Percentiles rank a stretch among this genome's conserved stretches.
phyloP scores from a whole-genome alignment of 2,329 filamentous ascomycete genomes.

The Macrophomina pseudophaseolina region DNA sequence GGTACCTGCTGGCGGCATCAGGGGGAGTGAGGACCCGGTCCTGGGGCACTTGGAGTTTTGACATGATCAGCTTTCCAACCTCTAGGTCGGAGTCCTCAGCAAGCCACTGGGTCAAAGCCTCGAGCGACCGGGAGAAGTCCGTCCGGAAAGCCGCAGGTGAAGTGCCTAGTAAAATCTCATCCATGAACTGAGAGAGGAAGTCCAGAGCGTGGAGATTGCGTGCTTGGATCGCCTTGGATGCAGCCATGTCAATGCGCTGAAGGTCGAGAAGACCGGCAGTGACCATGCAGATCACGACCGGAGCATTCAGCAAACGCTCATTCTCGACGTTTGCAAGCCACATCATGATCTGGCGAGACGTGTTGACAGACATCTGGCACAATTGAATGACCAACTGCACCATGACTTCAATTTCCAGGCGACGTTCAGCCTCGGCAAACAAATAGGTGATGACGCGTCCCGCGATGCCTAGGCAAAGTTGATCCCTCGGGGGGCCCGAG shows the following conservation, averaged over 20 bases:
- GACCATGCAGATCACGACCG: conserved; percentile 65
- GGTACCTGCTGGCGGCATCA: conserved; percentile 69
- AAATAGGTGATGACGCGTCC: conserved; percentile 62
- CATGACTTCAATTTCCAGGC: conserved; percentile 67
- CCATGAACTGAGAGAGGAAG: conserved; percentile 79
- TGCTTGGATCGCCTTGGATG: conserved; percentile 73
- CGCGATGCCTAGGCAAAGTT: conserved; percentile 60
- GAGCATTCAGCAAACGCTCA: conserved; percentile 64
- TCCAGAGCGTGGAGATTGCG: conserved; percentile 75
- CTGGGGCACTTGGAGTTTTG: conserved; percentile 63
- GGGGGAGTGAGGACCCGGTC: conserved; percentile 60
- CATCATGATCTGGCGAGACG: conserved; percentile 59
- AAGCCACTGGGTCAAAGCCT: conserved; percentile 82
- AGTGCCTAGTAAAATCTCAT: conserved; percentile 78
- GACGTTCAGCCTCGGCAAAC: conserved; percentile 59
- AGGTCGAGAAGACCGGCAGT: conserved; percentile 66
- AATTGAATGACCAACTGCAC: conserved; percentile 65
- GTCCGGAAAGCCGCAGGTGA: conserved; percentile 78
- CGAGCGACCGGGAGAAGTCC: conserved; percentile 83
- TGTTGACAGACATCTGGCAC: conserved; percentile 64
- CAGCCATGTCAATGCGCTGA: conserved; percentile 63
- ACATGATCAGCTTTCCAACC: conserved; percentile 73
- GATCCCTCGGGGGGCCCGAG: conserved; percentile 60
- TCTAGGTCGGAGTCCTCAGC: conserved; percentile 70
- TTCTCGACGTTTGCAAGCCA: conserved; percentile 60